A percentile compares a stretch with the other conserved stretches of the same genome.
phyloP scores from a whole-genome alignment of 805 yeast species.

The Myxozyma monticola region DNA sequence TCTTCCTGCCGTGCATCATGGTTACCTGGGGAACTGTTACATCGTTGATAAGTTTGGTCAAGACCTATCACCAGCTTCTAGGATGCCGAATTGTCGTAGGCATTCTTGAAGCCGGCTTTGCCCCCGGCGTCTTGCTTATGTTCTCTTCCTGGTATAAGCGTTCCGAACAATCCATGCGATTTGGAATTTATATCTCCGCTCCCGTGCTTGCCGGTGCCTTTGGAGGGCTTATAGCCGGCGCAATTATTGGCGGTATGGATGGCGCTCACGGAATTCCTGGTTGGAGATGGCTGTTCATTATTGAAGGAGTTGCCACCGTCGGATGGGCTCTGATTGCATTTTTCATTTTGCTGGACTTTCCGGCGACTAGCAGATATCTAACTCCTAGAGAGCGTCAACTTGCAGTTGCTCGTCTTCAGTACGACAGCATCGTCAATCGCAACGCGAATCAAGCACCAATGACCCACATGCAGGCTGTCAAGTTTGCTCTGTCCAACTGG shows the following conservation, averaged over 20 bases:
- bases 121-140: slow-evolving; percentile 51
- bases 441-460: neutral
- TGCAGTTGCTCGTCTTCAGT: slow-evolving; percentile 39
- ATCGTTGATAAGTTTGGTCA: slow-evolving; percentile 49
- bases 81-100: slow-evolving; percentile 51
- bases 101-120: slow-evolving; percentile 50
- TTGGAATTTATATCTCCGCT: slow-evolving; percentile 53
- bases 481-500: slow-evolving; percentile 23
- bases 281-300: slow-evolving; percentile 59
- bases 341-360: slow-evolving; percentile 54
- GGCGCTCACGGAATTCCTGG: slow-evolving; percentile 45
- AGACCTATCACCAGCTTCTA: slow-evolving; percentile 46
- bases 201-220: slow-evolving; percentile 53
- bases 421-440: neutral
- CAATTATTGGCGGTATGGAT: slow-evolving; percentile 48
- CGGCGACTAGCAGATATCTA: slow-evolving; percentile 50
- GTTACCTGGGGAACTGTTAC: slow-evolving; percentile 49
- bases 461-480: neutral
- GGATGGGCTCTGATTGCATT: slow-evolving; percentile 48
- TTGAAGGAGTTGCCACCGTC: slow-evolving; percentile 57
- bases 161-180: slow-evolving; percentile 51
- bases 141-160: slow-evolving; percentile 58
- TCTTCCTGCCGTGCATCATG: slow-evolving; percentile 53
- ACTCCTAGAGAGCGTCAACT: slow-evolving; percentile 50
- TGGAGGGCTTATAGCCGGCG: slow-evolving; percentile 56